These are phyloP conservation scores for Penicillium glabrum DNA, from an alignment of 2,329 filamentous ascomycete genomes.

Conservation along the genomic window DNA sequence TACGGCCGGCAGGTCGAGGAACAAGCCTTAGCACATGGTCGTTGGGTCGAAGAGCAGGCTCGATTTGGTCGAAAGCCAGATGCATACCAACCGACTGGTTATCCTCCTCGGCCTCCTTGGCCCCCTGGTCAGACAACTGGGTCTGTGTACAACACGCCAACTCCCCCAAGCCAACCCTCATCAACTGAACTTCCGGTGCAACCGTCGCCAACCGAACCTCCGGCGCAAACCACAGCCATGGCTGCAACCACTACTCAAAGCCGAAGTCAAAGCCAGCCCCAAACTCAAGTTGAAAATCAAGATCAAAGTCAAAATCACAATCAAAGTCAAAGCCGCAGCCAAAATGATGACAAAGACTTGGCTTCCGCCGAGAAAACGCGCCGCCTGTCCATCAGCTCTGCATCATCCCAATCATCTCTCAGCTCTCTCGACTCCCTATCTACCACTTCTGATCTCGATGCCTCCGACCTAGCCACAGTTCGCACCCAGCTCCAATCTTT, in stretches of 20 bases:
- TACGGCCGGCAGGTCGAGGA: slow-evolving; percentile 41
- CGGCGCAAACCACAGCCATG: background rate
- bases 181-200: background rate
- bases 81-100: slow-evolving; percentile 17
- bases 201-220: background rate
- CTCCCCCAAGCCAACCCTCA: background rate
- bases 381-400: slow-evolving; percentile 30
- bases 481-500: slow-evolving; percentile 36
- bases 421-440: slow-evolving; percentile 39
- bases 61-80: slow-evolving; percentile 26
- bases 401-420: slow-evolving; percentile 34
- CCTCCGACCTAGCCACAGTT: slow-evolving; percentile 36
- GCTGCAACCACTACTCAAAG: background rate
- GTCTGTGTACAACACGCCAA: background rate
- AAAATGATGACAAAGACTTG: background rate
- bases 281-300: background rate
- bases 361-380: slow-evolving; percentile 20
- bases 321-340: background rate
- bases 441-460: slow-evolving; percentile 37
- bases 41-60: slow-evolving; percentile 41
- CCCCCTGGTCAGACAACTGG: slow-evolving; percentile 1
- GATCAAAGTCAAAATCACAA: background rate
- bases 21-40: slow-evolving; percentile 37
- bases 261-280: background rate
- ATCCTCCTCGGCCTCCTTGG: slow-evolving; percentile 16